These are phyloP conservation scores for Plasmodium coatneyi DNA, from an alignment of 169 alveolate species.

Conservation along the genomic window DNA sequence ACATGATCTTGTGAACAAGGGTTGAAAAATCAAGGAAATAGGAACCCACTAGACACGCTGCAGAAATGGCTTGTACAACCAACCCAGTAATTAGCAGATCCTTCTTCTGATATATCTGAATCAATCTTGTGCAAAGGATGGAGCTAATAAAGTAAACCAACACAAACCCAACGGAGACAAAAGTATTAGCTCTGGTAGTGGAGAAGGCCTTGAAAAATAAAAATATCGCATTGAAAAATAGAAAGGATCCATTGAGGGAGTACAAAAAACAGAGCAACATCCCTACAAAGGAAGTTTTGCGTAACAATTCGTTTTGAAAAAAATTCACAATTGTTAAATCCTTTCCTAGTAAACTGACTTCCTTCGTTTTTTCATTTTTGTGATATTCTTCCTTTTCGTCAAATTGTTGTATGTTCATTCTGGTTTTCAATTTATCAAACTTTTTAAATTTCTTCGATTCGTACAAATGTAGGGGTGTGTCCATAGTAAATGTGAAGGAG, in stretches of 20 bases:
- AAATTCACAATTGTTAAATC: constrained; percentile 23
- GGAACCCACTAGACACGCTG: background rate
- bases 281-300: constrained; percentile 2
- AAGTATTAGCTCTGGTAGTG: constrained; percentile 2
- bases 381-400: constrained; percentile 48
- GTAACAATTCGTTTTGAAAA: constrained; percentile 5
- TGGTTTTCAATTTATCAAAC: constrained; percentile 23
- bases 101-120: background rate
- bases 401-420: background rate
- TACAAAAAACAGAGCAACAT: constrained; percentile 20
- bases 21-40: background rate
- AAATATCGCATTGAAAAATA: constrained; percentile 18
- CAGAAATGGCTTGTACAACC: constrained; percentile 13
- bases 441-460: constrained; percentile 33
- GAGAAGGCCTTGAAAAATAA: constrained; percentile 8
- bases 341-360: constrained; percentile 19
- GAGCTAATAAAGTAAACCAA: constrained; percentile 15
- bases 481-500: constrained; percentile 21
- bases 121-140: background rate
- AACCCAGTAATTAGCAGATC: constrained; percentile 15
- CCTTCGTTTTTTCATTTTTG: background rate
- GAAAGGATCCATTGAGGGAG: constrained; percentile 29
- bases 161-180: constrained; percentile 7
- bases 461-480: constrained; percentile 65
- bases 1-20: constrained; percentile 2